A percentile compares a stretch with the other conserved stretches of the same genome.
phyloP scores from a whole-genome alignment of 768 basidiomycete genomes.

The Agrocybe pediades region DNA sequence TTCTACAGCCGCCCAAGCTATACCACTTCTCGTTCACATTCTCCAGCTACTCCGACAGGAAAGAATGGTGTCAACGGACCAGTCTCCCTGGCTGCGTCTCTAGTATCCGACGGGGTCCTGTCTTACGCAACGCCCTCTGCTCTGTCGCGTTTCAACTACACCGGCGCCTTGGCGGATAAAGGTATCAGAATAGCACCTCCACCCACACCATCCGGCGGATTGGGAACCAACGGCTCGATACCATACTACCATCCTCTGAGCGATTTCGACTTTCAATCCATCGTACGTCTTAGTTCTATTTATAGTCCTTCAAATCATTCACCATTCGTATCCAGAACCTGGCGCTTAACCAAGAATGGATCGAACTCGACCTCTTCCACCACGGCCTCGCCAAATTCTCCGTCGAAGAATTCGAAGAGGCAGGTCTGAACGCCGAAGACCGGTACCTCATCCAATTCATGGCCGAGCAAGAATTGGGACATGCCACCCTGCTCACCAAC shows the following conservation, averaged over 20 bases:
- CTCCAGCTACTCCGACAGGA: too few relatives aligned
- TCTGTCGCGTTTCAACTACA: too few relatives aligned
- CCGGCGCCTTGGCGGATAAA: too few relatives aligned
- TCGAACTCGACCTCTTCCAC: too few relatives aligned
- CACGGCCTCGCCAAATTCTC: conserved; percentile 56
- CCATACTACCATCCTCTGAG: conserved; percentile 23
- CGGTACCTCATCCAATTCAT: too few relatives aligned
- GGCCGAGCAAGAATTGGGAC: conserved; percentile 66
- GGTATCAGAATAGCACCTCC: neutral
- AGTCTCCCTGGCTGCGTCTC: too few relatives aligned
- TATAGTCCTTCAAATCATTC: neutral
- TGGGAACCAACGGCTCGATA: conserved; percentile 18
- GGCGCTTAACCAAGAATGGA: conserved; percentile 61
- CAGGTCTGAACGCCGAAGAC: conserved; percentile 54
- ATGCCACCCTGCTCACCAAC: conserved; percentile 55
- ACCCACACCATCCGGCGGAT: conserved; percentile 18
- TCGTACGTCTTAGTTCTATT: conserved; percentile 14
- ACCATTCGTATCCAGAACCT: conserved; percentile 36
- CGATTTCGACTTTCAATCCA: conserved; percentile 27
- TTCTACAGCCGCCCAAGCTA: too few relatives aligned
- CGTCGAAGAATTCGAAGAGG: conserved; percentile 53
- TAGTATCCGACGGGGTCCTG: too few relatives aligned
- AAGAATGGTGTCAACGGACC: too few relatives aligned
- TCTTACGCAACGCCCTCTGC: too few relatives aligned
- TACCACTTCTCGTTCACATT: too few relatives aligned